phyloP scores from a whole-genome alignment of 140 eudicot species.

The Stevia rebaudiana region DNA sequence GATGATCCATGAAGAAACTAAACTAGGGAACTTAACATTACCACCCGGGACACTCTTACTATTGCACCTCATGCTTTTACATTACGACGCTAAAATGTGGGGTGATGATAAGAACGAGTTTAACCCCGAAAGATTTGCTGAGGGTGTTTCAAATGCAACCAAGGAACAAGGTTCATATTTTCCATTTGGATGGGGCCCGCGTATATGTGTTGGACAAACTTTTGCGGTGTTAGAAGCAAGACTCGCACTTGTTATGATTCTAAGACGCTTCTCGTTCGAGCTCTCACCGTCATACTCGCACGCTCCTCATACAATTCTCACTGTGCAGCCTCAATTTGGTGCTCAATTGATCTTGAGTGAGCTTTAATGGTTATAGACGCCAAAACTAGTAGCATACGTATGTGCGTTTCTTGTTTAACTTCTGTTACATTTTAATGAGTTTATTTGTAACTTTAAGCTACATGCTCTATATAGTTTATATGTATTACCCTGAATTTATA shows the following conservation, averaged over 20 bases:
- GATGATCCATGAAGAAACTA: slow-evolving; percentile 24
- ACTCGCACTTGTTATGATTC: slow-evolving; percentile 37
- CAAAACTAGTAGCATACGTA: no score
- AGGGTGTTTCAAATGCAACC: slow-evolving; percentile 35
- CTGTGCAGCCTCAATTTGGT: slow-evolving; percentile 50
- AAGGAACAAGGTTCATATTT: slow-evolving; percentile 12
- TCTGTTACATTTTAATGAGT: no score
- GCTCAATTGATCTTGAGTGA: slow-evolving; percentile 31
- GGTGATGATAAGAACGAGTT: slow-evolving; percentile 40
- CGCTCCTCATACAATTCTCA: slow-evolving; percentile 33
- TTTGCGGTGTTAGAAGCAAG: slow-evolving; percentile 45
- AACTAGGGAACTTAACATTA: slow-evolving; percentile 28
- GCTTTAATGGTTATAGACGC: neutral
- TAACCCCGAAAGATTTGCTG: slow-evolving; percentile 38
- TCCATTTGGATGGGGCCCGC: slow-evolving; percentile 47
- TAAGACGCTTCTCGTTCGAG: slow-evolving; percentile 40
- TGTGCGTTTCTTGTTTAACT: no score
- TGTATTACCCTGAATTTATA: no score
- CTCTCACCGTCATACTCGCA: slow-evolving; percentile 42
- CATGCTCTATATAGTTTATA: no score
- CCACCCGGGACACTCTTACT: slow-evolving; percentile 27
- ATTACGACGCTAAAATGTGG: slow-evolving; percentile 35
- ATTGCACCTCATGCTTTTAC: slow-evolving; percentile 29
- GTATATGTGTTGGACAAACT: slow-evolving; percentile 39
- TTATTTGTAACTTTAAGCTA: no score